Evolutionary conservation across 352 stramenopile genomes (phyloP), one percentile per base, ranked within the genome.

Genomic region (Globisporangium spinosum): DNA sequence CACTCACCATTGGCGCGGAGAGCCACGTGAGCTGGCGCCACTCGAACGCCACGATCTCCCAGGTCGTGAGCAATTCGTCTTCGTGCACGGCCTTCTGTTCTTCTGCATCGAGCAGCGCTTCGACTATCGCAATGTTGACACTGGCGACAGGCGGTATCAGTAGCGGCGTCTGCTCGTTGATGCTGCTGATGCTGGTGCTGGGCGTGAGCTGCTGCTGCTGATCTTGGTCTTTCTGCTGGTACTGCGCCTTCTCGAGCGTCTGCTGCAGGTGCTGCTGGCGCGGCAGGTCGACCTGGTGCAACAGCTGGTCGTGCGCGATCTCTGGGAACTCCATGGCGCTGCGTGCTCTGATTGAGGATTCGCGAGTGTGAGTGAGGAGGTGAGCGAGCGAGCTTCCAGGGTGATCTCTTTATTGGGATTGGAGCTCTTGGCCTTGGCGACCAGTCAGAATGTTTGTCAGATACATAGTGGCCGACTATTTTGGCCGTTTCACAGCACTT

Each of bases 221-320:
- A 29, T 29, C 27, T 38, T 61, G 34, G 3, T 43, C 10, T 15
- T 43, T 13, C 10, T 43, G 35, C 38, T 38, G 32, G 32, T 76
- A 53, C 12, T 54, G 59, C 13, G 71, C 62, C 38, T 67, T 32
- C 34, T 61, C 64, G 55, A 80, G 59, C 29, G 71, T 67, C n/a
- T 70, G 12, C 20, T 59, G 43, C 9, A 73, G 56, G 27, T 77
- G 75, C 45, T 81, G 54, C 45, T 77, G 64, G 38, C 51, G 70
- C 32, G 72, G 67, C 51, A 75, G 67, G 56, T 81, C 75, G 23
- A 81, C 64, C 38, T 76, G 54, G 70, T 76, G 72, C 40, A 79
- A 65, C 54, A 77, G 53, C 8, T 35, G 57, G 62, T 79, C 72
- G 47, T 77, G 72, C 35, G 57, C 67, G 38, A 77, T 22, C 47